A percentile compares a stretch with the other conserved stretches of the same genome.
Conservation (phyloP, 192 early-diverging fungal species). For the Coemansia sp. region DNA sequence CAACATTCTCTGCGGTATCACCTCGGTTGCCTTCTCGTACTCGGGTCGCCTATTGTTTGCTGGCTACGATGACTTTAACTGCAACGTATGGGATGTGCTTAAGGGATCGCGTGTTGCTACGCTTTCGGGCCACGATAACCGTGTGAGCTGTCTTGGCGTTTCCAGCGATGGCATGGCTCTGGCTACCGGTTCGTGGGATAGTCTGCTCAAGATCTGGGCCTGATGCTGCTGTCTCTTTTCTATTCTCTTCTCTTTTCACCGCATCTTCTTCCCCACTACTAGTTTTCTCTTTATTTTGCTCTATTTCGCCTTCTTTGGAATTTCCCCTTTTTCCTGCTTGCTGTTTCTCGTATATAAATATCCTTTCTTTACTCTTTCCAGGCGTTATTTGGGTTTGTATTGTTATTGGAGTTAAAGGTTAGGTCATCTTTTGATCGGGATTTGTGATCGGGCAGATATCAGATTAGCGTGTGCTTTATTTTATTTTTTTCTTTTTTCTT, state of each 20-base stretch:
- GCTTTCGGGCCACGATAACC: slow-evolving; percentile 92
- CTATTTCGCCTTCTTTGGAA: not conserved
- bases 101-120: slow-evolving; percentile 94
- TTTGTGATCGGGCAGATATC: too few relatives aligned
- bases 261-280: not conserved
- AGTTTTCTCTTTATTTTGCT: not conserved
- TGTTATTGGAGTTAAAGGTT: too few relatives aligned
- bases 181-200: slow-evolving; percentile 98
- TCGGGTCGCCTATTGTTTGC: slow-evolving; percentile 97
- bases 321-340: not conserved
- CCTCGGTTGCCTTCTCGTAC: slow-evolving; percentile 95
- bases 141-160: slow-evolving; percentile 95
- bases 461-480: too few relatives aligned
- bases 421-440: too few relatives aligned
- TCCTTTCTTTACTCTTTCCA: too few relatives aligned
- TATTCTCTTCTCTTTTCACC: not conserved
- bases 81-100: slow-evolving; percentile 99
- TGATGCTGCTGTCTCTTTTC: slow-evolving; percentile 5
- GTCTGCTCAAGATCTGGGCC: slow-evolving; percentile 85
- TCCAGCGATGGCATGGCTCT: slow-evolving; percentile 97
- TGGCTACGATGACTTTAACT: slow-evolving; percentile 99
- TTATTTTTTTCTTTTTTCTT: too few relatives aligned
- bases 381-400: too few relatives aligned
- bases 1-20: slow-evolving; percentile 98
- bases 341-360: not conserved